Percentiles rank a stretch among this genome's conserved stretches.
These are phyloP conservation scores for Cyclotella kingstonii DNA, from an alignment of 108 stramenopile genomes.

Conservation along the genomic window DNA sequence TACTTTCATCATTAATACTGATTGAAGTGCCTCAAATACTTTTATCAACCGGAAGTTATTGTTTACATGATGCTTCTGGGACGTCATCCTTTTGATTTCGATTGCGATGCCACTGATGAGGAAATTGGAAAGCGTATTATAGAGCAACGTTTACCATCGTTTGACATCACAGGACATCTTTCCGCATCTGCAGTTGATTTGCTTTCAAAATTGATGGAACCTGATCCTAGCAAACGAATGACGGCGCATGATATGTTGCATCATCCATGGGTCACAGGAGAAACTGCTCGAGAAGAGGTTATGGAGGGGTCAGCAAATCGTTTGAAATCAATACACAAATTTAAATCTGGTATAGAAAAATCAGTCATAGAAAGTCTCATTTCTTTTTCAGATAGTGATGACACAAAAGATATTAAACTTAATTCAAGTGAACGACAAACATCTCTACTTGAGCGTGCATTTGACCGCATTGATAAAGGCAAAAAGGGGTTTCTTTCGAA, in stretches of 20 bases:
- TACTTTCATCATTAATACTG: background rate
- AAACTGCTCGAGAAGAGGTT: conserved; percentile 71
- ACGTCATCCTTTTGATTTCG: conserved; percentile 56
- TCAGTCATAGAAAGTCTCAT: conserved; percentile 44
- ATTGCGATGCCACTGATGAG: conserved; percentile 43
- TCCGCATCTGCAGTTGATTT: conserved; percentile 63
- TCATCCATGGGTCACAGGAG: conserved; percentile 72
- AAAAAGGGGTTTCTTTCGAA: conserved; percentile 64
- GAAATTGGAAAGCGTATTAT: conserved; percentile 44
- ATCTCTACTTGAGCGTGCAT: conserved; percentile 70
- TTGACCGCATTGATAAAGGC: conserved; percentile 74
- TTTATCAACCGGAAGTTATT: conserved; percentile 18
- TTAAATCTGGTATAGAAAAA: conserved; percentile 49
- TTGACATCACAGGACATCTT: conserved; percentile 29
- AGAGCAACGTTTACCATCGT: conserved; percentile 40
- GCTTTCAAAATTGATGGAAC: conserved; percentile 48
- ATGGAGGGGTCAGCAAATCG: conserved; percentile 74
- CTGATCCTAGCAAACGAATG: conserved; percentile 53
- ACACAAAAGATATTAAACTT: conserved; percentile 13
- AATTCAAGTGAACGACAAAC: conserved; percentile 35
- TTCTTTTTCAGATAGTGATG: conserved; percentile 38
- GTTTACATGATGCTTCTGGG: conserved; percentile 62
- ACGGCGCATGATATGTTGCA: conserved; percentile 63
- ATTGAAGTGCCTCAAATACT: background rate
- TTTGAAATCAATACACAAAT: conserved; percentile 48